These are phyloP conservation scores for Scutellaria baicalensis DNA, from an alignment of 257 asterid species.

Conservation along the genomic window DNA sequence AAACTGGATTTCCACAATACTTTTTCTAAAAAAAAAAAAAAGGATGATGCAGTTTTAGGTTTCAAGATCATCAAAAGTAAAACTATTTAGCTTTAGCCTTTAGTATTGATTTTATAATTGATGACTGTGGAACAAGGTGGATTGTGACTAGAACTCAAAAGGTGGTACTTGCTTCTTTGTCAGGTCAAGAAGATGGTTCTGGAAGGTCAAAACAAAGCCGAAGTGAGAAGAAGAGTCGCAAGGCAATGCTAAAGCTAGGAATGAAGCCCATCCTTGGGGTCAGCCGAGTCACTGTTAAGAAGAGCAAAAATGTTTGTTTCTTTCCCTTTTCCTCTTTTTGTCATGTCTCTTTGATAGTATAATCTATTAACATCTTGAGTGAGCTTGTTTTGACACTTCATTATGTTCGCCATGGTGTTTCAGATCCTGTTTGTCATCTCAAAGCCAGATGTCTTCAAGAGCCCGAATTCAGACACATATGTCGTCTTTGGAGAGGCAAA, in stretches of 20 bases:
- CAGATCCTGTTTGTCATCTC: constrained; percentile 50
- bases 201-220: constrained; percentile 46
- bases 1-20: not conserved
- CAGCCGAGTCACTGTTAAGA: constrained; percentile 45
- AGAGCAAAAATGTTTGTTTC: constrained; percentile 38
- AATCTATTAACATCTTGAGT: not conserved
- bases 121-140: not conserved
- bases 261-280: constrained; percentile 43
- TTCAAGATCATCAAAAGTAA: not conserved
- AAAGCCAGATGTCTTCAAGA: constrained; percentile 46
- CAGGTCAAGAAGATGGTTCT: constrained; percentile 35
- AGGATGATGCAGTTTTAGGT: not conserved
- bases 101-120: too few species aligned
- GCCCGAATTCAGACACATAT: constrained; percentile 40
- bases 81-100: not conserved
- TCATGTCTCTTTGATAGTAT: not conserved
- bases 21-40: not conserved
- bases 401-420: not conserved
- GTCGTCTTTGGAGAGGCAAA: constrained; percentile 43
- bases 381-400: not conserved
- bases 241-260: constrained; percentile 46
- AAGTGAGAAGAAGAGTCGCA: constrained; percentile 50
- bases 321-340: not conserved
- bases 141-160: not conserved
- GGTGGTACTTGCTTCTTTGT: not conserved